Evolutionary conservation across 2,329 filamentous ascomycete genomes (phyloP), one percentile per base, ranked within the genome.

Genomic region (Endothia cerciana): DNA sequence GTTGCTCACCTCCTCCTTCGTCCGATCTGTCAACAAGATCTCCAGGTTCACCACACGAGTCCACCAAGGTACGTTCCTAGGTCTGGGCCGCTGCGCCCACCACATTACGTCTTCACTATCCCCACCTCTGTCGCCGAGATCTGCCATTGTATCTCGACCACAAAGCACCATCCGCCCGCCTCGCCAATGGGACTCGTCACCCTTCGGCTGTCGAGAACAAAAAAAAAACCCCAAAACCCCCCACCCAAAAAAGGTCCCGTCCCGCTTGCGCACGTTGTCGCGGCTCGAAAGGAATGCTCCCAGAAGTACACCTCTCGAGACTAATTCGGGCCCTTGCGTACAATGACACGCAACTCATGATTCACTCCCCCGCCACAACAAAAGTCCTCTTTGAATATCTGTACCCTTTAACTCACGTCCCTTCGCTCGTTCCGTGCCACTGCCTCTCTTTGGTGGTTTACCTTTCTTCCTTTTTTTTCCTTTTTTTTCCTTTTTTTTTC

Each of bases 1-100:
- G 62, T 67, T 66, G 59, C 60, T 62, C 61, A 53, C 61, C 57
- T 49, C 67, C 53, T 47, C 56, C 33, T 57, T 30, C n/a, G 45
- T 36, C 57, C 22, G 53, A 56, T 63, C 62, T 64, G 61, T 66
- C 30, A 43, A 63, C 53, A 47, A 58, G 33, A 36, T 49, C 60
- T 19, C 25, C 38, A 19, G 30, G 30, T 15, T 53, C 33, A 28
- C 33, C 62, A 64, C 49, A 43, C 45, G 22, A 53, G 22, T n/a
- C 13, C 33, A 40, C 22, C 28, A 30, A 62, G 60, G 60, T 62
- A 62, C 45, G 60, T 40, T 19, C 49, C 6, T 5, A 19, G 5
- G 25, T 25, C 30, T 51, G n/a, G 22, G 45, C n/a, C 11, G 10
- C 38, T 33, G 33, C 30, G n/a, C 13, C 53, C 15, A 15, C 51